Evolutionary conservation across 495 filamentous ascomycete species (phyloP).

Genomic region (Talaromyces trachyspermus): DNA sequence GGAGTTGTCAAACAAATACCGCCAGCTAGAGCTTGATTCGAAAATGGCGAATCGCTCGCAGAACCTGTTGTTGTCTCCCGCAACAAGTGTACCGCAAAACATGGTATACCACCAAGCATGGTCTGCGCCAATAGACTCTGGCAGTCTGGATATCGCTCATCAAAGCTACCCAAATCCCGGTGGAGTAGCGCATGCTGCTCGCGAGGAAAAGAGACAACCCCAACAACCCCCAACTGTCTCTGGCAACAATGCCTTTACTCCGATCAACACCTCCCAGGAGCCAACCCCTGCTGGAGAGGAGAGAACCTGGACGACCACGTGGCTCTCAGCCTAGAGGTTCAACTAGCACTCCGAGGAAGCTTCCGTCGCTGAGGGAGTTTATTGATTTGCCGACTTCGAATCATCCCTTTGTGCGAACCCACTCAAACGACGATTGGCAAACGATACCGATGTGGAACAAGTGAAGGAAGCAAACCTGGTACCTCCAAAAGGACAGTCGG

Average conservation of each 20-base stretch:
- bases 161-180: too few relatives aligned
- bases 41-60: not conserved
- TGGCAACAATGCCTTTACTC: not conserved
- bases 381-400: not conserved
- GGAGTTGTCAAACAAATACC: constrained; percentile 43
- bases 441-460: not conserved
- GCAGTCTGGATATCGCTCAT: too few relatives aligned
- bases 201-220: not conserved
- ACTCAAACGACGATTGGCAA: not conserved
- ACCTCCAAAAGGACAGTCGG: too few relatives aligned
- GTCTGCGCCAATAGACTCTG: too few relatives aligned
- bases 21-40: constrained; percentile 23
- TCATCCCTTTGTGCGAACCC: constrained; percentile 2
- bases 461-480: too few relatives aligned
- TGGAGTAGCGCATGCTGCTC: not conserved
- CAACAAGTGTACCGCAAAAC: too few relatives aligned
- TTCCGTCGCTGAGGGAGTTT: not conserved
- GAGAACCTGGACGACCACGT: not conserved
- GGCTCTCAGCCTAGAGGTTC: too few relatives aligned
- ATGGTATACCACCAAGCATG: too few relatives aligned
- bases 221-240: not conserved
- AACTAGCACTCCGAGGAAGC: too few relatives aligned
- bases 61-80: constrained; percentile 1
- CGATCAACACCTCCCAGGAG: not conserved
- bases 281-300: too few relatives aligned